Evolutionary conservation across 306 rosid species (phyloP).

Genomic region (Purshia tridentata): DNA sequence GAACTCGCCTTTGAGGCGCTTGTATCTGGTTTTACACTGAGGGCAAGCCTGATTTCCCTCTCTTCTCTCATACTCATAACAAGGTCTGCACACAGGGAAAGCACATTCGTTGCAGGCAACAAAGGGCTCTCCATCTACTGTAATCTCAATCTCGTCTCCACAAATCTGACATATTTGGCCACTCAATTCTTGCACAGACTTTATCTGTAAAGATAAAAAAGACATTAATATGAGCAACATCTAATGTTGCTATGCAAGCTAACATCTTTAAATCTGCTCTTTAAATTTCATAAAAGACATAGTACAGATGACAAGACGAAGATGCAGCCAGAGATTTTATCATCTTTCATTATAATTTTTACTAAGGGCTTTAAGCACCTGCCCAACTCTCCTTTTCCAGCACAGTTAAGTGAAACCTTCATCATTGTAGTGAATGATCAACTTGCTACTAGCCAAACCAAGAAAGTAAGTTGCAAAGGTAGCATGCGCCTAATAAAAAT

Average conservation of each 20-base stretch:
- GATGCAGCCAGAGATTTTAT: neutral
- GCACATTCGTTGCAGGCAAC: conserved; percentile 98
- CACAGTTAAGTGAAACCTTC: neutral
- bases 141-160: conserved; percentile 74
- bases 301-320: neutral
- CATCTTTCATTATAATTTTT: neutral
- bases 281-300: neutral
- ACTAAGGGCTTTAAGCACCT: neutral
- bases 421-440: neutral
- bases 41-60: conserved; percentile 94
- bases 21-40: conserved; percentile 88
- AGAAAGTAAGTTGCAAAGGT: neutral
- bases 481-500: neutral
- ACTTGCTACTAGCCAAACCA: conserved; percentile 5
- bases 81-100: conserved; percentile 84
- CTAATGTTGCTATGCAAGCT: neutral
- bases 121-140: conserved; percentile 80
- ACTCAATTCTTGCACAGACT: conserved; percentile 74
- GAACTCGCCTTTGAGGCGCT: conserved; percentile 75
- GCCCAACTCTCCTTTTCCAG: neutral
- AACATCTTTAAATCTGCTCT: neutral
- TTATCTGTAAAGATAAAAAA: conserved; percentile 47
- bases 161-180: conserved; percentile 88
- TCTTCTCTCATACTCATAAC: conserved; percentile 81
- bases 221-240: neutral